phyloP scores from a whole-genome alignment of 768 basidiomycete species.

The Boletus fagicola region DNA sequence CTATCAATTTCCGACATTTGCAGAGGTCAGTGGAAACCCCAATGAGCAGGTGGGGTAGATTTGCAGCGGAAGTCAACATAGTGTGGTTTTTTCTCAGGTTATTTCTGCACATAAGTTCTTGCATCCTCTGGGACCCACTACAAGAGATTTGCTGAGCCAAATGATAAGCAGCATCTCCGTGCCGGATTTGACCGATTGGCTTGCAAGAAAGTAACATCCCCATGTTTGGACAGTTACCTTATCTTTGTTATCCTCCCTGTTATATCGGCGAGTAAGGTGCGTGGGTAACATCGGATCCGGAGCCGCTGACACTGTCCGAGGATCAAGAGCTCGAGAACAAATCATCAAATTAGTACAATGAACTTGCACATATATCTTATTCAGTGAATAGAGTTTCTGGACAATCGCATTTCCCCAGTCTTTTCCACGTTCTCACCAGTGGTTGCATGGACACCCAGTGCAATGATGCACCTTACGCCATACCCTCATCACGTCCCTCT shows the following conservation, averaged over 20 bases:
- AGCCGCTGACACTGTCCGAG: slow-evolving; percentile 1
- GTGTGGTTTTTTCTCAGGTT: slow-evolving; percentile 2
- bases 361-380: neutral
- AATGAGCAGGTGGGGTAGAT: neutral
- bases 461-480: neutral
- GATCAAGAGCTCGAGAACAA: slow-evolving; percentile 7
- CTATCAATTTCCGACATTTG: neutral
- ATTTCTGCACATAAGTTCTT: neutral
- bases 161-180: slow-evolving; percentile 6
- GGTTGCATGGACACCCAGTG: slow-evolving; percentile 9
- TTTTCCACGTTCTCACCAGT: slow-evolving; percentile 11
- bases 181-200: slow-evolving; percentile 1
- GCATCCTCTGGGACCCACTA: neutral
- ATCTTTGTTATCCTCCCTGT: neutral
- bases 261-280: neutral
- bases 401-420: neutral
- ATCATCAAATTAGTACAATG: neutral
- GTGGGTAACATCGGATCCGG: neutral
- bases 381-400: neutral
- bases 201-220: neutral
- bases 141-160: neutral
- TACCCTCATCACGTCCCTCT: slow-evolving; percentile 13
- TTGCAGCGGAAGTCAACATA: neutral
- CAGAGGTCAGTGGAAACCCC: neutral
- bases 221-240: neutral